Base-by-base conservation (phyloP, 352 stramenopile genomes). In the Globisporangium carolinianum region DNA sequence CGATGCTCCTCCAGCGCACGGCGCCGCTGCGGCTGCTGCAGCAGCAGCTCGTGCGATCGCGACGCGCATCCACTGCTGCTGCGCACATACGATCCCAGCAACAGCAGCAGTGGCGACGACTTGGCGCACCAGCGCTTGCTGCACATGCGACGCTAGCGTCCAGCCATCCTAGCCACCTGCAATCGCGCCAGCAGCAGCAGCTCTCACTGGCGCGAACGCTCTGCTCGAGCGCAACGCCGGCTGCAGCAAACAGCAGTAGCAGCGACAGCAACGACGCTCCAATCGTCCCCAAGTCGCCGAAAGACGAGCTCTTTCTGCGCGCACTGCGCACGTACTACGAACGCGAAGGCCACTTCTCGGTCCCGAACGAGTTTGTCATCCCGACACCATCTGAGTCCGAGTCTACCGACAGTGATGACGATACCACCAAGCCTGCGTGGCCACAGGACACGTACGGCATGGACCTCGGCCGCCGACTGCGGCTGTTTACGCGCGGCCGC, bases 331-430 rank as follows among this genome's bases (percentile, higher is more conserved):
- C 64, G 9, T 89, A 75, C 61, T 68, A 81, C 57, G 65, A 71
- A 43, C 60, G 67, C 0, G 68, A 91, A 47, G 81, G 81, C n/a
- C 76, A 91, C 58, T 91, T 89, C 63, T 79, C 72, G 1, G 81
- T 91, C n/a, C 75, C 76, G 3, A 65, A 57, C 37, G 66, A 83
- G 41, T 90, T 86, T 51, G 61, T 83, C 5, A 72, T 89, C 24
- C 77, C 79, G 1, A 58, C 32, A 8, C 53, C 62, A 24, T 45
- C 39, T 2, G 32, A 9, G 35, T 45, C 39, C 2, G 32, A 9
- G 3, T 18, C 10, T 11, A 49, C 53, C 4, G n/a, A 57, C n/a
- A 45, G 65, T 14, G 32, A n/a, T 2, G 56, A 59, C 1, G 14
- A 58, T 24, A 43, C 55, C 38, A 43, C 54, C 32, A 51, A 61